Base-by-base conservation (phyloP, 768 basidiomycete species). In the Pleurotus citrinopileatus region DNA sequence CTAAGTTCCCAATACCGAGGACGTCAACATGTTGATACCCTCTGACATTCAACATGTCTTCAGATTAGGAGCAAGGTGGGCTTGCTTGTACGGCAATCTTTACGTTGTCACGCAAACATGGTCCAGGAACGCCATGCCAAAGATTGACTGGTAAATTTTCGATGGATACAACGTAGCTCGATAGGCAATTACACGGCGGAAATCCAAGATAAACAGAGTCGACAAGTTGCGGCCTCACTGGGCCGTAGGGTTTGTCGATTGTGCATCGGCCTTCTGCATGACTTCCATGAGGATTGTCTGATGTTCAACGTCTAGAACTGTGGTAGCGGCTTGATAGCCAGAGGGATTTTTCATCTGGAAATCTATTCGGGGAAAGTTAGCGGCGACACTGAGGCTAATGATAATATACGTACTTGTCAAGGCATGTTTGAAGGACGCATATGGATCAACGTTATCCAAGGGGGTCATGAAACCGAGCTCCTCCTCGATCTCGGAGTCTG, bases 391-490 rank as follows among this genome's bases (percentile, higher is more conserved):
- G 25, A 22, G 15, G 28, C 36, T 47, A 53, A 53, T 25, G 43
- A 55, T 48, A 13, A 37, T 25, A 10, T 22, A 71, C 84, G 40
- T 63, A 94, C 92, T 75, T 17, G 87, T 84, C 59, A 94, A 68
- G 22, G 89, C 87, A 55, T 80, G 79, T 67, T 91, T 87, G 78
- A 95, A 95, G 0, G 83, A 75, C 42, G 75, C 67, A 64, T 94
- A 94, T 3, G 87, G 84, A 62, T 94, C 80, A 52, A 92, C 83
- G 52, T 69, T 78, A 58, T 95, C 94, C 36, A 95, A 76, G 43
- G 91, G 83, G 61, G 89, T 93, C 66, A 93, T 82, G 68, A 87
- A 93, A 4, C 89, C 86, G 7, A 94, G 79, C 65, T 95, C 93
- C 63, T 95, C 91, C 46, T 84, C 82, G 51, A 92, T 84, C 1